These are phyloP conservation scores for Toxicodendron radicans DNA, from an alignment of 345 rosid species.

Conservation along the genomic window DNA sequence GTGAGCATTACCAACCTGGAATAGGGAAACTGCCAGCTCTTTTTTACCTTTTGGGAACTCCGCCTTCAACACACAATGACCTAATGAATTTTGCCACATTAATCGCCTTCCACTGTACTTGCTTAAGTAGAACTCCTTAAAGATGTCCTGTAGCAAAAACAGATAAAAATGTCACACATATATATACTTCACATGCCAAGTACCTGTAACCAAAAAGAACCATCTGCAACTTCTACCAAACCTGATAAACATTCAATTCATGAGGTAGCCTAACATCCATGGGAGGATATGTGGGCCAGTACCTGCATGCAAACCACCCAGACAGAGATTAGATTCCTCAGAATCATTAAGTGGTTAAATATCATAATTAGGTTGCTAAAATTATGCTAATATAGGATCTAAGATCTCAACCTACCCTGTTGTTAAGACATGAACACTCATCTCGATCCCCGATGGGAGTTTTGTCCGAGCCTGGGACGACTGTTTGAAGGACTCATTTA, in stretches of 20 bases:
- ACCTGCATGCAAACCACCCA: slow-evolving; percentile 52
- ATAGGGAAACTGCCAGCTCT: slow-evolving; percentile 95
- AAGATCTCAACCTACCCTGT: slow-evolving; percentile 69
- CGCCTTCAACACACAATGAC: slow-evolving; percentile 93
- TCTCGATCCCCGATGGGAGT: slow-evolving; percentile 94
- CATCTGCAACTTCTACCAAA: slow-evolving; percentile 31
- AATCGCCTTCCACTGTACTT: slow-evolving; percentile 95
- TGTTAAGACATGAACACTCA: slow-evolving; percentile 96
- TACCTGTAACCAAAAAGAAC: slow-evolving; percentile 4
- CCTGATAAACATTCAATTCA: slow-evolving; percentile 98
- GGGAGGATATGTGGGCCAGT: slow-evolving; percentile 99
- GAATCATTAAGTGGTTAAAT: slow-evolving; percentile 1
- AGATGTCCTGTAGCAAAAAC: slow-evolving; percentile 69
- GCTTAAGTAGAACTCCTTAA: slow-evolving; percentile 95
- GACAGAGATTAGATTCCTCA: slow-evolving; percentile 4
- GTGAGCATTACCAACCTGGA: slow-evolving; percentile 64
- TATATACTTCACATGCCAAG: not conserved
- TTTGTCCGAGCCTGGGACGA: slow-evolving; percentile 97
- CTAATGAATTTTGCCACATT: slow-evolving; percentile 98
- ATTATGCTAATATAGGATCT: slow-evolving; percentile 14
- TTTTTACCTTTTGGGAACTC: slow-evolving; percentile 88
- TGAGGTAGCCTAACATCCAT: slow-evolving; percentile 99
- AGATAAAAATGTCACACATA: slow-evolving; percentile 11
- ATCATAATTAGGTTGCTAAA: not conserved
- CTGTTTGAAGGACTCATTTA: slow-evolving; percentile 93